A percentile compares a stretch with the other conserved stretches of the same genome.
These are phyloP conservation scores for Claviceps africana DNA, from an alignment of 2,329 filamentous ascomycete genomes.

Conservation along the genomic window DNA sequence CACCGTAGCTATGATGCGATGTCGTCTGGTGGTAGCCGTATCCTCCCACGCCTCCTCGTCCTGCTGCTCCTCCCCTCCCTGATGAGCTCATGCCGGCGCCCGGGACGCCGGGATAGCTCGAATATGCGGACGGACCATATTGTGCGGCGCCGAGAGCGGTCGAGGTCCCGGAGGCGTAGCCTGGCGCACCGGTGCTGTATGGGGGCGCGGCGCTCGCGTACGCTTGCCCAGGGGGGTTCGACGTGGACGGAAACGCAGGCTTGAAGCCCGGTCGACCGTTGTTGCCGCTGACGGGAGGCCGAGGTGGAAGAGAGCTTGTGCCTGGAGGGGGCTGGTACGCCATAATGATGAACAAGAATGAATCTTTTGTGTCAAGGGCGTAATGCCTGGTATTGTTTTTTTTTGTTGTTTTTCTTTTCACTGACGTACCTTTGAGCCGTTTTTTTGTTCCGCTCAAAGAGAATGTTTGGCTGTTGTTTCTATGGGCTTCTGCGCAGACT, in stretches of 20 bases:
- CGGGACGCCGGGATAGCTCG: slow-evolving; percentile 20
- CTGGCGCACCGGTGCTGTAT: slow-evolving; percentile 16
- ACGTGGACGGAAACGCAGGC: slow-evolving; percentile 34
- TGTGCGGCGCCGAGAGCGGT: not conserved
- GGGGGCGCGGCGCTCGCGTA: slow-evolving; percentile 18
- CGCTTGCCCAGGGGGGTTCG: slow-evolving; percentile 23
- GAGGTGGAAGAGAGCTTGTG: slow-evolving; percentile 50
- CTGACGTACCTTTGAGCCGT: slow-evolving; percentile 38
- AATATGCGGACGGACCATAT: slow-evolving; percentile 8
- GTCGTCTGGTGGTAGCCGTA: slow-evolving; percentile 7
- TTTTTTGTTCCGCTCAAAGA: slow-evolving; percentile 23
- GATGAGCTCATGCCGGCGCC: slow-evolving; percentile 13
- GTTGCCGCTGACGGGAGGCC: slow-evolving; percentile 48
- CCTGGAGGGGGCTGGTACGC: slow-evolving; percentile 79
- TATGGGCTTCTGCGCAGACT: not conserved
- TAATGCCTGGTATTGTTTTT: not conserved
- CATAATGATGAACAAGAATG: slow-evolving; percentile 61
- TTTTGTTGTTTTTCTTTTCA: not conserved
- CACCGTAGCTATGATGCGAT: slow-evolving; percentile 19
- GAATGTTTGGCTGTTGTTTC: not conserved
- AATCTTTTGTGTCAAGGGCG: not conserved
- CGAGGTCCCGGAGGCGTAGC: not conserved
- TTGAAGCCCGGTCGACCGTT: slow-evolving; percentile 26
- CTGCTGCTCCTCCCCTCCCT: not conserved
- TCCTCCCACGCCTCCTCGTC: not conserved